phyloP scores from a whole-genome alignment of 1,139 yeast genomes.

The Hemisphaericaspora lyxosophila region DNA sequence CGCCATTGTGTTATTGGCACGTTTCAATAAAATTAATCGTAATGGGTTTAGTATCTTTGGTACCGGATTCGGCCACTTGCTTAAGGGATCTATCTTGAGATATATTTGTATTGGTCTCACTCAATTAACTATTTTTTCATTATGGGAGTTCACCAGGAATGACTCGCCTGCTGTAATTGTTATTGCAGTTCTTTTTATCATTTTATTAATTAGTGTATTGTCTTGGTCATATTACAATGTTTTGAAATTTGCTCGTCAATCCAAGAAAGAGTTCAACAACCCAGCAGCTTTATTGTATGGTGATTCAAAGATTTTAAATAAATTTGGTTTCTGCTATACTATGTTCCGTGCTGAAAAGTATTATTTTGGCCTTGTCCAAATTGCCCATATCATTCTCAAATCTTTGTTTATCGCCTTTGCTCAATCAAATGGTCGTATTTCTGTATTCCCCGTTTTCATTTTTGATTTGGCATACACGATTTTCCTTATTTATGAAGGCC shows the following conservation, averaged over 20 bases:
- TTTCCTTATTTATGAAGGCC: constrained; percentile 55
- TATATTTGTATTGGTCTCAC: constrained; percentile 75
- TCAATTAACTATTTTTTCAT: constrained; percentile 64
- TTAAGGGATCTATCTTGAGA: constrained; percentile 69
- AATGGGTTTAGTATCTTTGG: constrained; percentile 51
- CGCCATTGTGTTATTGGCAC: constrained; percentile 44
- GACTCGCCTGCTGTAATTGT: constrained; percentile 79
- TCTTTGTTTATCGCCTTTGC: constrained; percentile 66
- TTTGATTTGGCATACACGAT: constrained; percentile 63
- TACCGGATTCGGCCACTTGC: constrained; percentile 50
- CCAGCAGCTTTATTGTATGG: constrained; percentile 82
- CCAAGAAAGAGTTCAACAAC: constrained; percentile 55
- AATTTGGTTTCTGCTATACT: constrained; percentile 79
- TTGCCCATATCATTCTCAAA: constrained; percentile 56
- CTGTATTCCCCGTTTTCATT: constrained; percentile 63
- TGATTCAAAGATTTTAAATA: constrained; percentile 59
- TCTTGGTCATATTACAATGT: constrained; percentile 63
- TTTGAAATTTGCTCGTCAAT: constrained; percentile 52
- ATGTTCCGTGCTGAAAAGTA: constrained; percentile 74
- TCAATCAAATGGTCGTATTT: constrained; percentile 69
- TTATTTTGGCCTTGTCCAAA: constrained; percentile 69
- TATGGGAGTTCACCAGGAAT: constrained; percentile 69
- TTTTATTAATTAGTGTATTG: constrained; percentile 55
- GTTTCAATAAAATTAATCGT: constrained; percentile 46
- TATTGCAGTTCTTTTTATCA: constrained; percentile 61